phyloP scores from a whole-genome alignment of 148 eudicot species.

The Silene latifolia region DNA sequence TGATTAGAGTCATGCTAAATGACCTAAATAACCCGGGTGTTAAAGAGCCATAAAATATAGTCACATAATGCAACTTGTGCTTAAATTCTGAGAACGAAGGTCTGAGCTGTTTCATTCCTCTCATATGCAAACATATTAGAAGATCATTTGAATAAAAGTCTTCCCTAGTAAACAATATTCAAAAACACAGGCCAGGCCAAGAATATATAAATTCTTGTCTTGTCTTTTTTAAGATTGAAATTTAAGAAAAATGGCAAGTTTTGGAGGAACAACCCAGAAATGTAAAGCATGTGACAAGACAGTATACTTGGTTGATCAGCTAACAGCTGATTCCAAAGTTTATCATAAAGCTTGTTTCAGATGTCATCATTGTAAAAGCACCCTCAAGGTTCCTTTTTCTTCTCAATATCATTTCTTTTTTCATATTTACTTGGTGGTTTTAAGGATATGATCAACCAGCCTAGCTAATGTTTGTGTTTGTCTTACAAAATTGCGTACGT shows the following conservation, averaged over 20 bases:
- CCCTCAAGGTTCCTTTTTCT: constrained; percentile 62
- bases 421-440: background rate
- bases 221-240: background rate
- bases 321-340: constrained; percentile 74
- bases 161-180: background rate
- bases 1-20: too few relatives aligned
- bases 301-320: constrained; percentile 84
- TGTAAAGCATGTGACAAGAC: constrained; percentile 92
- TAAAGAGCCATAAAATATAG: too few relatives aligned
- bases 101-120: too few relatives aligned
- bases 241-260: constrained; percentile 50
- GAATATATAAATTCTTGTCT: background rate
- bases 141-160: constrained; percentile 6
- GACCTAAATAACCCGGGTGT: too few relatives aligned
- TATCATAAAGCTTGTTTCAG: constrained; percentile 86
- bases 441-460: background rate
- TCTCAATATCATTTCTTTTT: background rate
- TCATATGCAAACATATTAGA: background rate
- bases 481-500: constrained; percentile 1
- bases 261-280: constrained; percentile 88
- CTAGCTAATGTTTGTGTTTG: background rate
- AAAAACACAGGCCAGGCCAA: too few relatives aligned
- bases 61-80: too few relatives aligned
- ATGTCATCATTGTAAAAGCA: constrained; percentile 90
- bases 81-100: too few relatives aligned